These are phyloP conservation scores for Begonia peltatifolia DNA, from an alignment of 306 rosid genomes.

Conservation along the genomic window DNA sequence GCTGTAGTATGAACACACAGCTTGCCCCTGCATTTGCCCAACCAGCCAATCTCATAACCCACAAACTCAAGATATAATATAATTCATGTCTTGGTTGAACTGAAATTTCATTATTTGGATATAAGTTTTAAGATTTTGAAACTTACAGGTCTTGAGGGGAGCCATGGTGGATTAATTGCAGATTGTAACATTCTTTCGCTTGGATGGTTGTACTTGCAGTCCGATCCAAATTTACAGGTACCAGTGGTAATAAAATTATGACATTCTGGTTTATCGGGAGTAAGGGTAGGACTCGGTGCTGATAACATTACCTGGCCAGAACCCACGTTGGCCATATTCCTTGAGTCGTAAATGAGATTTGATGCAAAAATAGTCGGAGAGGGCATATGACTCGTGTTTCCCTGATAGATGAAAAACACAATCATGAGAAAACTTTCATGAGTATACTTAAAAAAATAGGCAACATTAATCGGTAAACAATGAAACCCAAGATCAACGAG, in stretches of 20 bases:
- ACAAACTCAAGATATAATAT: no score
- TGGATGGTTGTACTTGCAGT: slow-evolving; percentile 85
- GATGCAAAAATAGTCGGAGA: slow-evolving; percentile 44
- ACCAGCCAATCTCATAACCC: background rate
- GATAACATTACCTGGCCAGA: slow-evolving; percentile 36
- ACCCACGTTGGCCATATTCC: slow-evolving; percentile 36
- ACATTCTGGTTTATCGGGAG: slow-evolving; percentile 84
- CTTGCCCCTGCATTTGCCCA: slow-evolving; percentile 44
- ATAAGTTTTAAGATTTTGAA: background rate
- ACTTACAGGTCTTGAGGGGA: slow-evolving; percentile 90
- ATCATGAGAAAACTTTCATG: background rate
- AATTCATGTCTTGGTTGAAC: no score
- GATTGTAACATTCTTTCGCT: slow-evolving; percentile 56
- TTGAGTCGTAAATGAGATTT: slow-evolving; percentile 34
- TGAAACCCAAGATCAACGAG: background rate
- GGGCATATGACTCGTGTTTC: slow-evolving; percentile 34
- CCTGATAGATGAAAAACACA: slow-evolving; percentile 20
- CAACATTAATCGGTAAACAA: background rate
- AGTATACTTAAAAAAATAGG: no score
- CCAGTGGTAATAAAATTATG: slow-evolving; percentile 74
- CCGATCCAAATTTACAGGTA: slow-evolving; percentile 78
- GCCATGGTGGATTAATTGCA: slow-evolving; percentile 40
- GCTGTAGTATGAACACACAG: slow-evolving; percentile 47
- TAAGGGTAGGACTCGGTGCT: slow-evolving; percentile 31
- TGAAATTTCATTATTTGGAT: no score